Conservation (phyloP, 441 rosid genomes). For the California macrophylla region DNA sequence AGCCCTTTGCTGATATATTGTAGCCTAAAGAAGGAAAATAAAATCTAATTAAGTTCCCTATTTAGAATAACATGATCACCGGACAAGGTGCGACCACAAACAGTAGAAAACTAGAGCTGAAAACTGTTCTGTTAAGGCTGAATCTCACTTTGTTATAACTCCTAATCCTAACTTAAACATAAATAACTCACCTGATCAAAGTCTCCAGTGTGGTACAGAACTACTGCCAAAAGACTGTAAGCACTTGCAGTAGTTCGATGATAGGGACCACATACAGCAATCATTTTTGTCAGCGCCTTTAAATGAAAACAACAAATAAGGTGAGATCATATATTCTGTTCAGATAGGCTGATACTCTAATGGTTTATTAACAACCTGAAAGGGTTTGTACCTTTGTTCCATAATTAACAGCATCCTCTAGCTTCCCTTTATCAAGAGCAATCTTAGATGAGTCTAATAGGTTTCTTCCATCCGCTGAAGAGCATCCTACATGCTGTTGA, state of each 20-base stretch:
- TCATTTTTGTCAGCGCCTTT: conserved; percentile 66
- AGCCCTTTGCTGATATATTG: conserved; percentile 73
- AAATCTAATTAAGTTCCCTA: neutral
- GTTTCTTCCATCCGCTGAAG: conserved; percentile 74
- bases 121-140: conserved; percentile 9
- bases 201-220: conserved; percentile 75
- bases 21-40: conserved; percentile 45
- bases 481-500: conserved; percentile 61
- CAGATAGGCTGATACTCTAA: too few species aligned
- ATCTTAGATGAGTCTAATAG: conserved; percentile 71
- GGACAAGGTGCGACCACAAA: neutral
- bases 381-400: conserved; percentile 49
- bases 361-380: too few species aligned
- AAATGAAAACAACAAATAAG: conserved; percentile 17
- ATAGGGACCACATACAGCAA: conserved; percentile 69
- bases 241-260: conserved; percentile 88
- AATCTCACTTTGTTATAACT: neutral
- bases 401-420: conserved; percentile 72
- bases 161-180: neutral
- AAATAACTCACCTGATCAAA: conserved; percentile 70
- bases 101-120: conserved; percentile 19
- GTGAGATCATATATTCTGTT: too few species aligned
- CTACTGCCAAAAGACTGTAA: conserved; percentile 72
- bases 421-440: conserved; percentile 70
- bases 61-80: neutral